Base-by-base conservation (phyloP, 2,329 filamentous ascomycete genomes). In the Fusarium sp. region DNA sequence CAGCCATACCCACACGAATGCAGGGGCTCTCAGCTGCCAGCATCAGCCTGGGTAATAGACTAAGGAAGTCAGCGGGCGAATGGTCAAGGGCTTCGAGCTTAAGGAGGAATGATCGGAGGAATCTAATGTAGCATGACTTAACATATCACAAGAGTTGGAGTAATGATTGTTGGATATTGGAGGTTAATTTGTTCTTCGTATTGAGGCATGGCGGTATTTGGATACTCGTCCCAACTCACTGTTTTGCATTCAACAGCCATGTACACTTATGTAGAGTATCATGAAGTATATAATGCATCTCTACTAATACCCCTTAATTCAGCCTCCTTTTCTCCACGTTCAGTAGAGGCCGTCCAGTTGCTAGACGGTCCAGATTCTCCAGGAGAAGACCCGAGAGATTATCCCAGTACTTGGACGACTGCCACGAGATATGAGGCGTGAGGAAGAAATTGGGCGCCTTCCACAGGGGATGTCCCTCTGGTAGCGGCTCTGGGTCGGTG, bases 401-500 rank as follows among this genome's bases (percentile, higher is more conserved):
- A 7, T 75, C 62, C 51, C 76, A 73, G n/a, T 80, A 72, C 22
- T 66, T 71, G 6, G 77, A 74, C 14, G 81, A 80, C 66, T 79
- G 75, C 77, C 81, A 83, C 29, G 79, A 80, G 20, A 84, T 68
- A 62, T 85, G 84, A 5, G 84, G 83, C 11, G 83, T 81, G 57
- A 94, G 87, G 69, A 91, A 86, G 17, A 91, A 84, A 79, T 94
- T 93, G 4, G 88, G 86, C 49, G 90, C 84, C 56, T 85, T 87
- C 90, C 92, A 94, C 29, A 94, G 81, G 68, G 89, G 86, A 77
- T 92, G 88, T 27, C 91, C 88, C 14, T 82, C 77, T 0, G 92
- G 92, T 69, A 94, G 78, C 0, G 92, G 92, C 79, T 94, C 92
- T 0, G 92, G 92, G 70, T 94, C 91, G 2, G 92, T 90, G 1